Base-by-base conservation (phyloP, 208 protist species). In the Acanthamoeba royreba region DNA sequence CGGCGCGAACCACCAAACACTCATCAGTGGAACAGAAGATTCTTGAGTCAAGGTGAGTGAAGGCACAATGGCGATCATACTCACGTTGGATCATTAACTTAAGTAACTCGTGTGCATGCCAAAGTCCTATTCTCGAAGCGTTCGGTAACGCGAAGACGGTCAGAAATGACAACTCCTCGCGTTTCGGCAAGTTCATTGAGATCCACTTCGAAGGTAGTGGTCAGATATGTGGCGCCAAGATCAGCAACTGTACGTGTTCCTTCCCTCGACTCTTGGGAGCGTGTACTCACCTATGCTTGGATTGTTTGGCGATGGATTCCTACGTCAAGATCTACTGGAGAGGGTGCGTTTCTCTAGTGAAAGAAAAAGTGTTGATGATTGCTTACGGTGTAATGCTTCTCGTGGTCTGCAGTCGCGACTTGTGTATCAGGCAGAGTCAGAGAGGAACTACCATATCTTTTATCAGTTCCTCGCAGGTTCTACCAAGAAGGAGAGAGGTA, bases 371-470 rank as follows among this genome's bases (percentile, higher is more conserved):
- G 97, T 93, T 93, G 98, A n/a, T 79, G 31, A 79, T 22, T 45
- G 38, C 45, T 53, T 47, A 35, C n/a, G n/a, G 52, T 58, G 17
- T 22, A 58, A 58, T 58, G 17, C 52, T 35, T 47, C 38, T 58
- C 49, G 49, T 22, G 22, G 43, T 33, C 43, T 77, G 53, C 69
- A 98, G 85, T 97, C 95, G 19, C 92, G 97, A 81, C 93, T 98
- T n/a, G 95, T 97, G 28, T 95, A 25, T 40, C 97, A 98, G 88
- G 69, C 94, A 28, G 55, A 86, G 28, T 94, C 74, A 49, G 97
- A 98, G 93, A 74, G 97, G 52, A 96, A 94, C 53, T 98, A 96
- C 85, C 97, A 98, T 93, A 96, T 98, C 47, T 98, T 98, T 85
- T 98, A 98, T 92, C 95, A 98, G 89, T 69, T 98, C 33, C 61